A percentile compares a stretch with the other conserved stretches of the same genome.
phyloP scores from a whole-genome alignment of 257 asterid species.

The Nicotiana tomentosiformis region DNA sequence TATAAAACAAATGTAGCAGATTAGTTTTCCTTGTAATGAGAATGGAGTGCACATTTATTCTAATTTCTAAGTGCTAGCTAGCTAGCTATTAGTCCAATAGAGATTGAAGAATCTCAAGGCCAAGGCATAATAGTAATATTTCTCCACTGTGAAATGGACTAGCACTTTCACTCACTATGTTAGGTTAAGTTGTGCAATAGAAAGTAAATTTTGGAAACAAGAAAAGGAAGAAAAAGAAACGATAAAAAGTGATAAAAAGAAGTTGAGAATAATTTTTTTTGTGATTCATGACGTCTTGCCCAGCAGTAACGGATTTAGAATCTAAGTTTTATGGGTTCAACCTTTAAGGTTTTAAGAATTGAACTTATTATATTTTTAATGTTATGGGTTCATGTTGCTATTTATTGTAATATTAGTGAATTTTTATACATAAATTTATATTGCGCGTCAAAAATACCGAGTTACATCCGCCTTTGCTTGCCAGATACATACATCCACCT shows the following conservation, averaged over 20 bases:
- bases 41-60: neutral
- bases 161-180: neutral
- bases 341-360: too few relatives aligned
- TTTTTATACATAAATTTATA: too few relatives aligned
- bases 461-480: too few relatives aligned
- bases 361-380: too few relatives aligned
- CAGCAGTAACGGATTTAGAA: too few relatives aligned
- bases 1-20: too few relatives aligned
- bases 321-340: too few relatives aligned
- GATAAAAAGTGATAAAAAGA: neutral
- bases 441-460: too few relatives aligned
- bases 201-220: neutral
- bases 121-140: neutral
- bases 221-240: neutral
- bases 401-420: too few relatives aligned
- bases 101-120: neutral
- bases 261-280: neutral
- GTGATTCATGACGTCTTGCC: neutral
- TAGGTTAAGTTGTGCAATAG: neutral
- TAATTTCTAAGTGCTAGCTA: neutral
- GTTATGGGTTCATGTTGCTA: too few relatives aligned
- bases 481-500: too few relatives aligned
- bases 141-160: neutral
- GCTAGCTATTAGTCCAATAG: neutral
- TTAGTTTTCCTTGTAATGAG: neutral